Evolutionary conservation across 2,329 filamentous ascomycete species (phyloP), one percentile per base, ranked within the genome.

Genomic region (Aspergillus pseudoterreus): DNA sequence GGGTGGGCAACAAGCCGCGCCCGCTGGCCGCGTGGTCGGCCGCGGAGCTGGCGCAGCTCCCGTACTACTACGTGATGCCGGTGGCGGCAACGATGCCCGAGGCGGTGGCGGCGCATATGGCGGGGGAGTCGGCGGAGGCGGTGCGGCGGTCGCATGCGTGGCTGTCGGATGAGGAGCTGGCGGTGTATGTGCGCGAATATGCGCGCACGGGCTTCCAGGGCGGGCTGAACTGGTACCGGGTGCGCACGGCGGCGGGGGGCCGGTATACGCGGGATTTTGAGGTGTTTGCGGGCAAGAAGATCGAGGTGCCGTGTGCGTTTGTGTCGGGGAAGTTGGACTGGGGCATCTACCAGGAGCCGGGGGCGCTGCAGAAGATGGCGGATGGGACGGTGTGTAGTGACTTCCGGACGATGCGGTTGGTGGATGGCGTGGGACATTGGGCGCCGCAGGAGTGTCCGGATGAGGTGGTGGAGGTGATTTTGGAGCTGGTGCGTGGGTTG

Each of bases 21-120:
- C 76, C 81, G 0, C 71, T 88, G 4, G 56, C 70, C 11, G 72
- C 68, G 2, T 87, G 83, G 83, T 76, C 69, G 2, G 84, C 83
- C 0, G 63, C 71, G 11, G 79, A 84, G 42, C 64, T 88, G 2
- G 75, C 75, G 1, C 74, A 79, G 52, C 78, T 88, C 75, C 85
- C 85, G 0, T 74, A 81, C 47, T 88, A 88, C 72, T 88, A 88
- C 69, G 76, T 87, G 58, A 85, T 88, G 83, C 80, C 76, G 1
- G 65, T 78, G 2, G 61, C 78, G 43, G 70, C 74, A 8, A 78
- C 76, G 1, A 87, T 88, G 81, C 82, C 83, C 0, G 73, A 81
- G 43, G 75, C 77, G 0, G 78, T 89, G 1, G 72, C 74, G 1
- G 57, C 69, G 9, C 76, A 80, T 59, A 86, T 87, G 83, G 56